phyloP scores from a whole-genome alignment of 257 asterid species.

The Verbena officinalis region DNA sequence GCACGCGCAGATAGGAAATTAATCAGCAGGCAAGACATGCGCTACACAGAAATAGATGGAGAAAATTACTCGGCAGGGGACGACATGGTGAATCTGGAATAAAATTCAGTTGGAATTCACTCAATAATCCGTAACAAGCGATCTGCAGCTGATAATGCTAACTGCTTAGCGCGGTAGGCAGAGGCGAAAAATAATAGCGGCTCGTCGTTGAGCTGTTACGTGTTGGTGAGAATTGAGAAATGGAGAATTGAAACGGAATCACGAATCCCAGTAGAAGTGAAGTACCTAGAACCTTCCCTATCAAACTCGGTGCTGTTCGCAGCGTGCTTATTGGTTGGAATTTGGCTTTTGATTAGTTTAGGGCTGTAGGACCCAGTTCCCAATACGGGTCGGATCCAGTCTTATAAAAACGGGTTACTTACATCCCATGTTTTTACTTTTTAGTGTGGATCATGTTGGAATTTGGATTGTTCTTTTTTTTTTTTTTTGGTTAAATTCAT shows the following conservation, averaged over 20 bases:
- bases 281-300: slow-evolving; percentile 30
- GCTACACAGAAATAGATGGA: slow-evolving; percentile 12
- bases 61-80: slow-evolving; percentile 87
- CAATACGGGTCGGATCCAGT: too few species aligned
- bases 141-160: slow-evolving; percentile 10
- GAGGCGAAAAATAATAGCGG: background rate
- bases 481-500: too few species aligned
- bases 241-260: background rate
- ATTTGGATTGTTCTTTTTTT: too few species aligned
- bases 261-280: background rate
- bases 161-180: slow-evolving; percentile 22
- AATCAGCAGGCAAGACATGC: background rate
- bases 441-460: too few species aligned
- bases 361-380: slow-evolving; percentile 15
- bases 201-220: background rate
- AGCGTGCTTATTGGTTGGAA: too few species aligned
- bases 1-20: background rate
- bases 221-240: background rate
- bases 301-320: background rate
- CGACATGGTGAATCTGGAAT: slow-evolving; percentile 63
- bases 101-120: slow-evolving; percentile 11
- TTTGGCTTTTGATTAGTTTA: background rate
- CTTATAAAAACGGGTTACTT: too few species aligned
- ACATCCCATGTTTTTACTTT: too few species aligned
- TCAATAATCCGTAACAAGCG: background rate